A percentile compares a stretch with the other conserved stretches of the same genome.
phyloP scores from a whole-genome alignment of 2,329 filamentous ascomycete species.

The Xylaria digitata region DNA sequence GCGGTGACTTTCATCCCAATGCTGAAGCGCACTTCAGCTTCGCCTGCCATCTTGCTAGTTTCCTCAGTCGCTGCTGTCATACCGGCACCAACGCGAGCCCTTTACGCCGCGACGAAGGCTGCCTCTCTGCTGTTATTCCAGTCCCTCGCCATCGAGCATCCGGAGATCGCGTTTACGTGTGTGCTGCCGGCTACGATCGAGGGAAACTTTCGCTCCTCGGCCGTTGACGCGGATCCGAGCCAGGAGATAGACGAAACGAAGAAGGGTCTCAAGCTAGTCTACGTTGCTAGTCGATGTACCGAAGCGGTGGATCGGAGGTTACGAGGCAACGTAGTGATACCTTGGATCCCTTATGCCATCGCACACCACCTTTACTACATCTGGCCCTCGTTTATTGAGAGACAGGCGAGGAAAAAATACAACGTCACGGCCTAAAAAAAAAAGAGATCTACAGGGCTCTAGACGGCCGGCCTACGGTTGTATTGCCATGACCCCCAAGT shows the following conservation, averaged over 20 bases:
- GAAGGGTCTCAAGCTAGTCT: conserved; percentile 48
- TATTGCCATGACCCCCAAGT: conserved; percentile 17
- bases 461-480: neutral
- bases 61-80: conserved; percentile 49
- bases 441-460: neutral
- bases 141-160: conserved; percentile 51
- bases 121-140: conserved; percentile 51
- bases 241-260: conserved; percentile 41
- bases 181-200: conserved; percentile 51
- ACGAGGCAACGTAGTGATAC: conserved; percentile 48
- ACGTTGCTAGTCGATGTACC: conserved; percentile 48
- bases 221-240: conserved; percentile 47
- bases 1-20: conserved; percentile 49
- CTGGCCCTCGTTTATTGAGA: conserved; percentile 49
- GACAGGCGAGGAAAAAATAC: conserved; percentile 49
- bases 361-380: conserved; percentile 49
- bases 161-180: conserved; percentile 48
- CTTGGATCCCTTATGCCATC: conserved; percentile 48
- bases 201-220: conserved; percentile 51
- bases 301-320: conserved; percentile 45
- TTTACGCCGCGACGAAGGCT: conserved; percentile 52
- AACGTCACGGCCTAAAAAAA: conserved; percentile 39
- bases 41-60: conserved; percentile 47
- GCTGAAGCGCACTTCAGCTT: conserved; percentile 47
- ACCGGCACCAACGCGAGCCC: conserved; percentile 50